Evolutionary conservation across 257 asterid genomes (phyloP).

Genomic region (Capsicum baccatum): DNA sequence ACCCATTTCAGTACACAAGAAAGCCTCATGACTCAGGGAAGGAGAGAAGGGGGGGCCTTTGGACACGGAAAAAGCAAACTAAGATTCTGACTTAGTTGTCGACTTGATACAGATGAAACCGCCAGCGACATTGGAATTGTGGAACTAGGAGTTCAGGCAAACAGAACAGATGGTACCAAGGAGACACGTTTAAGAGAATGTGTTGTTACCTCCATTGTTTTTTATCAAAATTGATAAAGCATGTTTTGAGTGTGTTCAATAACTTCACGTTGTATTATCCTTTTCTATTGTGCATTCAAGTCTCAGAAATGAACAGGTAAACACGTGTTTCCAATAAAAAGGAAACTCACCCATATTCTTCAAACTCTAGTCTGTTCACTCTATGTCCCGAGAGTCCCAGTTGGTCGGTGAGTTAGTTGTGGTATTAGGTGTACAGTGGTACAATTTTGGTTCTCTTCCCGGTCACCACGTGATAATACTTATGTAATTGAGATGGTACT

Average conservation of each 20-base stretch:
- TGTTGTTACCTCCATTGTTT: background rate
- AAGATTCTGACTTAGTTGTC: background rate
- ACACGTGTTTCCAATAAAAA: background rate
- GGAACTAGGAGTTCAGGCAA: slow-evolving; percentile 10
- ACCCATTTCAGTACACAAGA: background rate
- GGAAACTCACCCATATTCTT: background rate
- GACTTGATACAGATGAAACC: background rate
- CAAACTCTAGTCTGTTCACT: slow-evolving; percentile 3
- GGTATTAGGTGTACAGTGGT: background rate
- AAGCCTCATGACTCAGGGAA: too few species aligned
- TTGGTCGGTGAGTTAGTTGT: background rate
- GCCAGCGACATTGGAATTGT: background rate
- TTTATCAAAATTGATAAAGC: background rate
- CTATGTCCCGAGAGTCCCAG: background rate
- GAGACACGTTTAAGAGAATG: background rate
- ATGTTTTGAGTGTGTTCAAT: background rate
- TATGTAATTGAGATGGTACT: background rate
- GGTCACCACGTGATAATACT: background rate
- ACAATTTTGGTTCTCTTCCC: background rate
- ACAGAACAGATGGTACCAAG: background rate
- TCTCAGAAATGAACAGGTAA: background rate
- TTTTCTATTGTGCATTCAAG: background rate
- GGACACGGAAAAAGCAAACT: background rate
- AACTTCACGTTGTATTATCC: background rate
- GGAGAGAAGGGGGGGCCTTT: too few species aligned